A percentile compares a stretch with the other conserved stretches of the same genome.
These are phyloP conservation scores for Botrytis sinoallii DNA, from an alignment of 2,329 filamentous ascomycete species.

Conservation along the genomic window DNA sequence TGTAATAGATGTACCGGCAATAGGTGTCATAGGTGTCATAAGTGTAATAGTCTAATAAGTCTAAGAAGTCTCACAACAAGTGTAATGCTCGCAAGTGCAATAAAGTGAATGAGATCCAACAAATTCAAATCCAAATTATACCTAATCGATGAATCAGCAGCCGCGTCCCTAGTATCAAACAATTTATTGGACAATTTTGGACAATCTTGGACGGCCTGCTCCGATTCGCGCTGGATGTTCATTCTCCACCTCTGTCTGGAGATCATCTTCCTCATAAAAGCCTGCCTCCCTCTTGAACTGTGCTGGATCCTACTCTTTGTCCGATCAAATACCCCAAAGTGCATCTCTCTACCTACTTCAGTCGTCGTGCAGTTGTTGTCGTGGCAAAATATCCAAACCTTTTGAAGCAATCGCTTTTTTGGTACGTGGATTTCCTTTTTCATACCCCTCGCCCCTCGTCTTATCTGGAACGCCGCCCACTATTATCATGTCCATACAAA, in stretches of 20 bases:
- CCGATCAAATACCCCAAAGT: neutral
- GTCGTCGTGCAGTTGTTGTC: neutral
- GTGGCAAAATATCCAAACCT: neutral
- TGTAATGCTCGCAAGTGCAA: neutral
- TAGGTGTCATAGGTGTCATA: neutral
- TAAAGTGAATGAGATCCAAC: neutral
- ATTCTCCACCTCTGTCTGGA: constrained; percentile 5
- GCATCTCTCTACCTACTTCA: neutral
- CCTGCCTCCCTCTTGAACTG: neutral
- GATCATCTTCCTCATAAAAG: constrained; percentile 5
- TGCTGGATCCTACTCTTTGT: neutral
- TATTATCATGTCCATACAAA: neutral
- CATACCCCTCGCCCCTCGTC: constrained; percentile 4
- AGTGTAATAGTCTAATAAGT: too few relatives aligned
- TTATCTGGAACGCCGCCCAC: constrained; percentile 15
- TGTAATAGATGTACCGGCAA: neutral
- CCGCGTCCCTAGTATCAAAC: neutral
- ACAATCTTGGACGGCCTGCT: neutral
- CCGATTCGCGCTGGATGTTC: constrained; percentile 7
- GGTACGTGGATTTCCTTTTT: constrained; percentile 11
- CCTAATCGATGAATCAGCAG: neutral
- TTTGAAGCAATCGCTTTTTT: neutral
- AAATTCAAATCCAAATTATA: neutral
- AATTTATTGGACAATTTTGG: neutral
- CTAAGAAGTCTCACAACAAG: too few relatives aligned